Conservation (phyloP, 2,329 filamentous ascomycete genomes). For the Clathrospora elynae region DNA sequence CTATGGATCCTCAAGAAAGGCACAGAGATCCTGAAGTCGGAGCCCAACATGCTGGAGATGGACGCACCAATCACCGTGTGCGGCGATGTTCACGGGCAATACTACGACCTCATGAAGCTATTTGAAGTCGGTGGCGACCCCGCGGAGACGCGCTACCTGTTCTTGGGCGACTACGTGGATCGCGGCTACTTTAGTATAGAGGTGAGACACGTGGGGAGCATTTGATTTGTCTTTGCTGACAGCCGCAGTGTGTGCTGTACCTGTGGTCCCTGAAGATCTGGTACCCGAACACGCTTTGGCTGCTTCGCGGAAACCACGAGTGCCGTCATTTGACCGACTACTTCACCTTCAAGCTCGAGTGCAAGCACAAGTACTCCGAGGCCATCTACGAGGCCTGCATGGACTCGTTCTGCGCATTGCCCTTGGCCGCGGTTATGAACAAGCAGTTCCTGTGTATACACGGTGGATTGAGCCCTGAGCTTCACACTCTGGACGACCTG, state of each 20-base stretch:
- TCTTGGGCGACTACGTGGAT: constrained; percentile 97
- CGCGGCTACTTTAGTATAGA: constrained; percentile 99
- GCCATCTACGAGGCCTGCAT: constrained; percentile 96
- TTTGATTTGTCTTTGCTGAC: constrained; percentile 39
- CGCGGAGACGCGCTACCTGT: constrained; percentile 93
- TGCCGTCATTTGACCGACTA: constrained; percentile 99
- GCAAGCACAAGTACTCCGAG: constrained; percentile 99
- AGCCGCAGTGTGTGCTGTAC: constrained; percentile 80
- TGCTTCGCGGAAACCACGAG: constrained; percentile 97
- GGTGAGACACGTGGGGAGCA: constrained; percentile 48
- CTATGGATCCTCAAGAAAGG: constrained; percentile 92
- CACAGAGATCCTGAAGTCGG: constrained; percentile 82
- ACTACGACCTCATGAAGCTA: constrained; percentile 99
- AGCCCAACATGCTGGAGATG: constrained; percentile 98
- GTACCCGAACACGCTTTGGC: constrained; percentile 96
- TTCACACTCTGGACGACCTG: constrained; percentile 93
- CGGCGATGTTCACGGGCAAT: constrained; percentile 97
- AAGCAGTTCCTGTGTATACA: constrained; percentile 99
- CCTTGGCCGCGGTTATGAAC: constrained; percentile 97
- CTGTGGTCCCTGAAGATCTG: constrained; percentile 98
- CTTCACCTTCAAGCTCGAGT: constrained; percentile 99
- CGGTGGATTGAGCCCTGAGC: constrained; percentile 90
- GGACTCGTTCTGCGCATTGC: constrained; percentile 94
- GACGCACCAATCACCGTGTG: constrained; percentile 98
- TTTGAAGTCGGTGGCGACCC: constrained; percentile 98